Evolutionary conservation across 805 yeast genomes (phyloP).

Genomic region (Ogataea trehalophila): DNA sequence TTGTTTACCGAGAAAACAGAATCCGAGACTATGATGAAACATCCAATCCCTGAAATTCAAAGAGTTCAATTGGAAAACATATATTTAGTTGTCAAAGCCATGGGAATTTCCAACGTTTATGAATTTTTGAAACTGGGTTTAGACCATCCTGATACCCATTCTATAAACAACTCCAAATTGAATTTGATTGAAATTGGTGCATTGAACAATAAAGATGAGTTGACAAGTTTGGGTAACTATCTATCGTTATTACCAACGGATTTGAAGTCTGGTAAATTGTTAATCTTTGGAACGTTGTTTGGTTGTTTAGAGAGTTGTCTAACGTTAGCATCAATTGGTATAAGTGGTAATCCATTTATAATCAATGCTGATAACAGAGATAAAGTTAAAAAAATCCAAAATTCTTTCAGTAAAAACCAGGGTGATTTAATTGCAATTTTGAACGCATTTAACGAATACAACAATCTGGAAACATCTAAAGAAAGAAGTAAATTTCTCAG

Average conservation of each 20-base stretch:
- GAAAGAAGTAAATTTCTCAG: constrained; percentile 41
- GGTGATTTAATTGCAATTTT: constrained; percentile 78
- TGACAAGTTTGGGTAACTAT: constrained; percentile 77
- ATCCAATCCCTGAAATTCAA: constrained; percentile 86
- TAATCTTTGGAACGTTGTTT: constrained; percentile 75
- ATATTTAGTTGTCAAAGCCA: constrained; percentile 78
- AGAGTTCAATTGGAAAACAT: constrained; percentile 80
- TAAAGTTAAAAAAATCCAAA: constrained; percentile 45
- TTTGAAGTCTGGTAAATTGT: constrained; percentile 75
- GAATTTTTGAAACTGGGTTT: constrained; percentile 69
- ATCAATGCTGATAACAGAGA: constrained; percentile 61
- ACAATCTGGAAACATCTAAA: constrained; percentile 20
- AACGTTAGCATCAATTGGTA: constrained; percentile 73
- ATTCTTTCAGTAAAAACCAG: constrained; percentile 39
- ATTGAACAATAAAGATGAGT: constrained; percentile 35
- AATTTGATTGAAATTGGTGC: constrained; percentile 72
- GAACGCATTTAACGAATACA: constrained; percentile 54
- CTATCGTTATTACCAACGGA: constrained; percentile 83
- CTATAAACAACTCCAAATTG: constrained; percentile 47
- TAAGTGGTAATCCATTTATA: constrained; percentile 71
- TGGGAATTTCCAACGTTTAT: constrained; percentile 75
- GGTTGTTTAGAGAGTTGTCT: constrained; percentile 75
- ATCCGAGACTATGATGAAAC: constrained; percentile 50
- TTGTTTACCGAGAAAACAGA: constrained; percentile 64
- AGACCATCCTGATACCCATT: constrained; percentile 65